Conservation (phyloP, 257 asterid species). For the Petrea volubilis region DNA sequence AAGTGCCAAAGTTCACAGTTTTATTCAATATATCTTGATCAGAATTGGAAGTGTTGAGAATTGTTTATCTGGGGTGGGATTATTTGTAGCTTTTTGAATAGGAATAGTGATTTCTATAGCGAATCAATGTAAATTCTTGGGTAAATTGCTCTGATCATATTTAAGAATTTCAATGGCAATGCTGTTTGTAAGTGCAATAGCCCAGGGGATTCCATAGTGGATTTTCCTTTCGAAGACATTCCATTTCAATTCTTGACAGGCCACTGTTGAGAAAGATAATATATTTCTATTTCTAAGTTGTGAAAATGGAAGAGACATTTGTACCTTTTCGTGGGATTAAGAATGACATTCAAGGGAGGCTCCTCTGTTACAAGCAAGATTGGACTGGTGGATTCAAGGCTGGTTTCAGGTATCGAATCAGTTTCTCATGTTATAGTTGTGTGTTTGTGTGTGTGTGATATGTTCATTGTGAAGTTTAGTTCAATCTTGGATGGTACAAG, state of each 20-base stretch:
- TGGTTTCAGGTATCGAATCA: conserved; percentile 54
- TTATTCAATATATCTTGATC: conserved; percentile 22
- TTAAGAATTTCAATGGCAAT: conserved; percentile 18
- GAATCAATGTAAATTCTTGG: conserved; percentile 29
- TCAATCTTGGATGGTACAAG: not conserved
- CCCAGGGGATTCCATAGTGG: conserved; percentile 15
- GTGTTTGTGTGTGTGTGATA: not conserved
- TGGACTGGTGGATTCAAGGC: conserved; percentile 84
- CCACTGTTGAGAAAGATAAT: not conserved
- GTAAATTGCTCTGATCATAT: not conserved
- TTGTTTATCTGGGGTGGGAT: not conserved
- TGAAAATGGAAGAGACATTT: conserved; percentile 74
- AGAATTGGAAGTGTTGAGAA: not conserved
- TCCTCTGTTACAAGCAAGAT: conserved; percentile 83
- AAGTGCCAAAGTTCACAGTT: conserved; percentile 13
- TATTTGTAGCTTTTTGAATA: not conserved
- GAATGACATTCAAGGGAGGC: conserved; percentile 66
- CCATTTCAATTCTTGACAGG: not conserved
- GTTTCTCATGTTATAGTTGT: not conserved
- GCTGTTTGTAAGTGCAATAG: conserved; percentile 9
- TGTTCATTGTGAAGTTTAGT: conserved; percentile 1
- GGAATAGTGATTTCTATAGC: not conserved
- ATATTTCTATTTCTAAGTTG: not conserved
- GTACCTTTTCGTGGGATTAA: conserved; percentile 86
- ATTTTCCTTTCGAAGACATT: not conserved